Conservation (phyloP, 306 rosid species). For the Inga leiocalycina region DNA sequence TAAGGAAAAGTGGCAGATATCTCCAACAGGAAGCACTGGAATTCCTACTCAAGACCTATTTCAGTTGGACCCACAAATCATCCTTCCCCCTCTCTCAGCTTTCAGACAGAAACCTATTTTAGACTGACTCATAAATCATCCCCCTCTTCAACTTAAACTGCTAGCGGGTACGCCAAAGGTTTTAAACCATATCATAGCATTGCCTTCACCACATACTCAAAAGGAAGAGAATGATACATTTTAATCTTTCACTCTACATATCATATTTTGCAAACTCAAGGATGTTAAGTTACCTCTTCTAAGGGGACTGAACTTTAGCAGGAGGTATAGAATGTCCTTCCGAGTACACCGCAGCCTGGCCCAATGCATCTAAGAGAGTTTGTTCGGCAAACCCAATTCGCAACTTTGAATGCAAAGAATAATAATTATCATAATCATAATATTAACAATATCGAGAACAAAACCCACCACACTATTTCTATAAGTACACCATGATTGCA, state of each 20-base stretch:
- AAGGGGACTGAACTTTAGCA: conserved; percentile 63
- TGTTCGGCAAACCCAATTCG: conserved; percentile 83
- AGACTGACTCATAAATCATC: not conserved
- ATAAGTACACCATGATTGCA: conserved; percentile 29
- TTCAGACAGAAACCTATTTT: conserved; percentile 21
- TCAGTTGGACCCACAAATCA: not conserved
- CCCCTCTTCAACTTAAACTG: not conserved
- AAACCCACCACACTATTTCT: conserved; percentile 29
- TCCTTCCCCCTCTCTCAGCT: no score
- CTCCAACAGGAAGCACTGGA: no score
- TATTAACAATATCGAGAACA: conserved; percentile 1
- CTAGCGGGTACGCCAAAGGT: conserved; percentile 13
- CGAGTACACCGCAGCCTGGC: conserved; percentile 80
- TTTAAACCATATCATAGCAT: conserved; percentile 20
- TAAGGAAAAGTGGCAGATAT: not conserved
- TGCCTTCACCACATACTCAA: conserved; percentile 9
- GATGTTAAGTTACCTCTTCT: conserved; percentile 64
- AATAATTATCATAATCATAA: conserved; percentile 8
- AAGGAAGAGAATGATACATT: conserved; percentile 1
- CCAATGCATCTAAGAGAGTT: no score
- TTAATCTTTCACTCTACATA: conserved; percentile 3
- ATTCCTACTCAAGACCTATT: not conserved
- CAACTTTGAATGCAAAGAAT: conserved; percentile 58
- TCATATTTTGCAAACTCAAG: conserved; percentile 25
- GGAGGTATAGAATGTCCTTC: conserved; percentile 63